phyloP scores from a whole-genome alignment of 2,329 filamentous ascomycete species.

The Rhynchosporium agropyri region DNA sequence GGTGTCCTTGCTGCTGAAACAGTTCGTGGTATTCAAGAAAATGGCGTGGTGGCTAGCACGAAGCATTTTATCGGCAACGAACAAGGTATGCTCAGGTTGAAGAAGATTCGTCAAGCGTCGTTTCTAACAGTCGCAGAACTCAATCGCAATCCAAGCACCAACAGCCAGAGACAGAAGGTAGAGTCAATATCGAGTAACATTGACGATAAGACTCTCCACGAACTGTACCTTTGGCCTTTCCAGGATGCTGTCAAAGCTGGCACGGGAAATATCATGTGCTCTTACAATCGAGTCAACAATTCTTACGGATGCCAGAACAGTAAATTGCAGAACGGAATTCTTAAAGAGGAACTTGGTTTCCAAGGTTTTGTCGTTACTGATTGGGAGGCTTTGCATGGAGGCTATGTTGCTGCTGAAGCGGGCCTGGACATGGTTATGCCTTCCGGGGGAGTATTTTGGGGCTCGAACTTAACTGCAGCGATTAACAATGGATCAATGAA shows the following conservation, averaged over 20 bases:
- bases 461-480: constrained; percentile 48
- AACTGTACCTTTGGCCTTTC: constrained; percentile 86
- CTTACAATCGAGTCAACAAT: constrained; percentile 74
- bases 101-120: too few species aligned
- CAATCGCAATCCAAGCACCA: constrained; percentile 51
- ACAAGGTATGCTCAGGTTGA: constrained; percentile 48
- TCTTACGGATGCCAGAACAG: constrained; percentile 73
- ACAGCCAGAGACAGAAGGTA: constrained; percentile 18
- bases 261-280: constrained; percentile 79
- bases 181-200: constrained; percentile 65
- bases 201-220: constrained; percentile 73
- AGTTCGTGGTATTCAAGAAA: constrained; percentile 34
- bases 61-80: constrained; percentile 70
- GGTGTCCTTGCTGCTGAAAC: constrained; percentile 47
- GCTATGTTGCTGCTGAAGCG: constrained; percentile 74
- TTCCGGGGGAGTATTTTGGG: constrained; percentile 28
- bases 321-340: constrained; percentile 75
- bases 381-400: constrained; percentile 73
- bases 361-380: constrained; percentile 84
- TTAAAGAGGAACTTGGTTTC: constrained; percentile 85
- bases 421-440: constrained; percentile 69
- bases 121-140: constrained; percentile 45
- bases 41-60: constrained; percentile 33
- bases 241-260: constrained; percentile 76
- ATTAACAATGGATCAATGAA: constrained; percentile 58